Evolutionary conservation across 2,329 filamentous ascomycete genomes (phyloP).

Genomic region (Neospermospora avenae): DNA sequence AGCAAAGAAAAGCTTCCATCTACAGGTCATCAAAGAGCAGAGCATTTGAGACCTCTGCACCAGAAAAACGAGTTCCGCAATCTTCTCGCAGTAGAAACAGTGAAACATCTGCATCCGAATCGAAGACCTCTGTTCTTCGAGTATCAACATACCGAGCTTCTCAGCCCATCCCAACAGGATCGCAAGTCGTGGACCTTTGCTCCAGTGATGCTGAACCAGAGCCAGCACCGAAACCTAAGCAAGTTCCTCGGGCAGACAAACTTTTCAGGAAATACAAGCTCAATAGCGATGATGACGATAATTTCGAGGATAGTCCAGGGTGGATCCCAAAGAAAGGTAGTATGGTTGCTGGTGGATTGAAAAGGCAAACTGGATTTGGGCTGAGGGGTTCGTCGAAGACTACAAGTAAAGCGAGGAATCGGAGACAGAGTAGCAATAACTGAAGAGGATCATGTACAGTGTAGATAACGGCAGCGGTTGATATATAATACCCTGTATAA

Average conservation of each 20-base stretch:
- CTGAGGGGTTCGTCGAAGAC: slow-evolving; percentile 20
- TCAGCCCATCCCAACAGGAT: slow-evolving; percentile 34
- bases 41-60: neutral
- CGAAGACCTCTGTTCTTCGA: slow-evolving; percentile 3
- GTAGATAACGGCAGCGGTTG: neutral
- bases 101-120: slow-evolving; percentile 8
- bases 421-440: slow-evolving; percentile 12
- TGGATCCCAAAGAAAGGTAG: slow-evolving; percentile 23
- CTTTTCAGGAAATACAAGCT: neutral
- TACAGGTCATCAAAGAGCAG: slow-evolving; percentile 7
- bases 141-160: neutral
- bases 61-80: slow-evolving; percentile 8
- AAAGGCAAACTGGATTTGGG: slow-evolving; percentile 14
- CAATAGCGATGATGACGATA: slow-evolving; percentile 13
- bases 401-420: slow-evolving; percentile 18
- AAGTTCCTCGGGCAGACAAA: neutral
- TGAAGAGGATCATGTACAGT: slow-evolving; percentile 6
- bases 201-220: slow-evolving; percentile 25
- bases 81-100: neutral
- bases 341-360: slow-evolving; percentile 9
- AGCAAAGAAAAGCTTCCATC: slow-evolving; percentile 5
- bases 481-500: neutral
- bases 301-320: slow-evolving; percentile 10
- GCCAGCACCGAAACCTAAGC: neutral
- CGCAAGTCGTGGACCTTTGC: slow-evolving; percentile 39